Percentiles rank a stretch among this genome's conserved stretches.
These are phyloP conservation scores for Fusarium sp. DNA, from an alignment of 2,329 filamentous ascomycete species.

Conservation along the genomic window DNA sequence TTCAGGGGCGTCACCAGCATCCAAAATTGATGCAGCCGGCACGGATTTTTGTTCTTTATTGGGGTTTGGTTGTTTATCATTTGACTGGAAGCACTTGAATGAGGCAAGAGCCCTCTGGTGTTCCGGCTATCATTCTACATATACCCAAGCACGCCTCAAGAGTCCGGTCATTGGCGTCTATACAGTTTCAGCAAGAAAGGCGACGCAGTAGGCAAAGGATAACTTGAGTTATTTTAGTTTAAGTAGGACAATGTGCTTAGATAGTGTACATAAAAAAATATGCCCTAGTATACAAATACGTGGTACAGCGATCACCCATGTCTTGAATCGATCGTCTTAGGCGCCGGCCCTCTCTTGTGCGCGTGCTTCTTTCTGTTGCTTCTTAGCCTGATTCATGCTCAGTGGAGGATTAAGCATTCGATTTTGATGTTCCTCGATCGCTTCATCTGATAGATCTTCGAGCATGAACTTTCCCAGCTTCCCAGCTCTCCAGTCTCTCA, in stretches of 20 bases:
- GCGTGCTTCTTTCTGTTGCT: slow-evolving; percentile 70
- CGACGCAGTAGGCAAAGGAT: slow-evolving; percentile 17
- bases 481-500: slow-evolving; percentile 85
- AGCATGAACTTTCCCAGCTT: slow-evolving; percentile 80
- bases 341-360: slow-evolving; percentile 57
- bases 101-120: slow-evolving; percentile 14
- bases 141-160: slow-evolving; percentile 31
- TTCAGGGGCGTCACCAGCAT: slow-evolving; percentile 42
- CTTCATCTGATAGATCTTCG: slow-evolving; percentile 76
- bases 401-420: slow-evolving; percentile 60
- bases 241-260: slow-evolving; percentile 27
- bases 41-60: slow-evolving; percentile 25
- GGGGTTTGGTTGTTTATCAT: slow-evolving; percentile 19
- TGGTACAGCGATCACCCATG: slow-evolving; percentile 15
- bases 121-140: slow-evolving; percentile 31
- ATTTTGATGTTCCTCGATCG: slow-evolving; percentile 62
- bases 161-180: slow-evolving; percentile 26
- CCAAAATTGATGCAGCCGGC: slow-evolving; percentile 32
- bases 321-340: slow-evolving; percentile 35
- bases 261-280: slow-evolving; percentile 34
- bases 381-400: slow-evolving; percentile 77
- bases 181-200: slow-evolving; percentile 24
- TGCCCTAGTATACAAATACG: slow-evolving; percentile 25
- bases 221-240: slow-evolving; percentile 15
- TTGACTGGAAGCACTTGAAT: slow-evolving; percentile 15